A percentile compares a stretch with the other conserved stretches of the same genome.
phyloP scores from a whole-genome alignment of 1,284 basidiomycete species.

The Ustilago shanxiensis region DNA sequence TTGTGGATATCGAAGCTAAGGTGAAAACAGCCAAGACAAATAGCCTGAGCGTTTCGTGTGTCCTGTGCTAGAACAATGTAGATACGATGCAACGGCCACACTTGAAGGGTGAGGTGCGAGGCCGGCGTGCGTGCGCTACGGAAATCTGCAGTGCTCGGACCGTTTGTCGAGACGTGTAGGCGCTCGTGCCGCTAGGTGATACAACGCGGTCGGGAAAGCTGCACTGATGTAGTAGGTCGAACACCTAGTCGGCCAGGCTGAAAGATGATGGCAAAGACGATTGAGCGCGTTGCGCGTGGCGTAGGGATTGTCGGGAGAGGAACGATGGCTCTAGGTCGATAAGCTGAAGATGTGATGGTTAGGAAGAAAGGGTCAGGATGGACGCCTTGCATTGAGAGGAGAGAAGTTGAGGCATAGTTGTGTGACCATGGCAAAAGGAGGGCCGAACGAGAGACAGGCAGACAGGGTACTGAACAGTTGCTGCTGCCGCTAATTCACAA shows the following conservation, averaged over 20 bases:
- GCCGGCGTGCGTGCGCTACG: background rate
- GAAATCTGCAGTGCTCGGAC: background rate
- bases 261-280: background rate
- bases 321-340: background rate
- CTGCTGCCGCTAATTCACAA: background rate
- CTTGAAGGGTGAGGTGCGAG: background rate
- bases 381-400: background rate
- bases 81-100: background rate
- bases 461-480: background rate
- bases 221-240: background rate
- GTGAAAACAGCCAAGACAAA: background rate
- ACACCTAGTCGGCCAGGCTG: background rate
- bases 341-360: slow-evolving; percentile 3
- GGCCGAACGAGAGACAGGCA: background rate
- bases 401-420: background rate
- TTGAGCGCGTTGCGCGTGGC: background rate
- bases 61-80: no score
- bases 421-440: background rate
- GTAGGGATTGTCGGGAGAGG: background rate
- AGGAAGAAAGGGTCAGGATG: background rate
- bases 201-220: background rate
- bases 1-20: no score
- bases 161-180: background rate
- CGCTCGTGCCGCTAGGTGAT: background rate
- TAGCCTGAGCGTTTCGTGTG: background rate